phyloP scores from a whole-genome alignment of 805 yeast species.

The Candida orba region DNA sequence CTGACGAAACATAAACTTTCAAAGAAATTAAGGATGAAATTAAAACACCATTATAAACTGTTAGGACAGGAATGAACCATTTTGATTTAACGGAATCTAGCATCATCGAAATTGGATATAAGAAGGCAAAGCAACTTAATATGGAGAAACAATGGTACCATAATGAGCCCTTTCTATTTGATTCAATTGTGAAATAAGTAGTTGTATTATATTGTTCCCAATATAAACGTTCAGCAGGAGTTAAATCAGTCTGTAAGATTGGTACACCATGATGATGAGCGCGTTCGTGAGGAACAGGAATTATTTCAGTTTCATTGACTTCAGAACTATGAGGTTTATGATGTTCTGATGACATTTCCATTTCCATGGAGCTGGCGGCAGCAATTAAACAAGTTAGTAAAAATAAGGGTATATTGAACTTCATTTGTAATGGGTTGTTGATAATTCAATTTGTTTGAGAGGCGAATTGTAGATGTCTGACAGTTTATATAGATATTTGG shows the following conservation, averaged over 20 bases:
- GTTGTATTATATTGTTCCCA: slow-evolving; percentile 81
- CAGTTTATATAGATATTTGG: too few relatives aligned
- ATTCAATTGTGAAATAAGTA: slow-evolving; percentile 53
- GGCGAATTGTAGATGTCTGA: not conserved
- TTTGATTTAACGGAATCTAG: slow-evolving; percentile 52
- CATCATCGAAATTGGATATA: slow-evolving; percentile 65
- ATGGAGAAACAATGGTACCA: slow-evolving; percentile 46
- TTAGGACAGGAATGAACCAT: slow-evolving; percentile 51
- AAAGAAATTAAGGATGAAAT: slow-evolving; percentile 47
- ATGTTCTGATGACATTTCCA: slow-evolving; percentile 1
- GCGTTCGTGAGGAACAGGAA: slow-evolving; percentile 42
- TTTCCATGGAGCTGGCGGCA: not conserved
- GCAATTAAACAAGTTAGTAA: not conserved
- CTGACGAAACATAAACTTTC: slow-evolving; percentile 49
- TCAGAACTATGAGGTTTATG: not conserved
- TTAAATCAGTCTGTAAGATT: slow-evolving; percentile 55
- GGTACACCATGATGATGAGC: slow-evolving; percentile 63
- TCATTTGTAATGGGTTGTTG: not conserved
- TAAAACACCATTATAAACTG: slow-evolving; percentile 40
- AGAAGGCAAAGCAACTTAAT: slow-evolving; percentile 36
- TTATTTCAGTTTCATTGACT: slow-evolving; percentile 12
- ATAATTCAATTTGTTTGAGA: not conserved
- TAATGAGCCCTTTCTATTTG: slow-evolving; percentile 45
- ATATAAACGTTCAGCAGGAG: slow-evolving; percentile 63
- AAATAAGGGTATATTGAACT: not conserved